Conservation (phyloP, 177 flowering plant genomes). For the Vitis hybrid region DNA sequence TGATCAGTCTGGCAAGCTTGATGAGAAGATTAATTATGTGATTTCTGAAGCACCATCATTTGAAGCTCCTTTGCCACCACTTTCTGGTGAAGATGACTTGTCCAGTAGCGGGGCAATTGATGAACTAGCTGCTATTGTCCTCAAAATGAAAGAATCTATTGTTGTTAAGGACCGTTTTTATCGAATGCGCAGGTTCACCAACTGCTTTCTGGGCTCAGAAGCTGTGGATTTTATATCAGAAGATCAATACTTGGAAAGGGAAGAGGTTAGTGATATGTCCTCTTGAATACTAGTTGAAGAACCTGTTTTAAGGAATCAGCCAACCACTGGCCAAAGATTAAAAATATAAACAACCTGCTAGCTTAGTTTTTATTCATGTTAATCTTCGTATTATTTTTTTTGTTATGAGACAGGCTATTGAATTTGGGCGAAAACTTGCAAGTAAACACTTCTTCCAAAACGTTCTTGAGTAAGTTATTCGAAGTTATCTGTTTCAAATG, state of each 20-base stretch:
- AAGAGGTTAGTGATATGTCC: slow-evolving; percentile 55
- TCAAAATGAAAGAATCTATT: slow-evolving; percentile 66
- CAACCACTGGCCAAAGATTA: too few relatives aligned
- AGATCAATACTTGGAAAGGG: slow-evolving; percentile 79
- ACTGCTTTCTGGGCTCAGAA: slow-evolving; percentile 80
- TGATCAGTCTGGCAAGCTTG: slow-evolving; percentile 69
- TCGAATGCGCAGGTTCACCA: slow-evolving; percentile 69
- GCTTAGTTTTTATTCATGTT: background rate
- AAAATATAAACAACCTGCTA: too few relatives aligned
- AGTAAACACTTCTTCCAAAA: slow-evolving; percentile 61
- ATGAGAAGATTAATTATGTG: slow-evolving; percentile 61
- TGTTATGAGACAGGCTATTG: slow-evolving; percentile 48
- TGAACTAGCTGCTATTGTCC: slow-evolving; percentile 67
- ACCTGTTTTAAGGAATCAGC: too few relatives aligned
- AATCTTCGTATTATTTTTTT: background rate
- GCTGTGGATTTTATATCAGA: slow-evolving; percentile 83
- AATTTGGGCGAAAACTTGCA: slow-evolving; percentile 79
- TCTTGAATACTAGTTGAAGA: too few relatives aligned
- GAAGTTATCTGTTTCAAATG: background rate
- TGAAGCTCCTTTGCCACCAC: slow-evolving; percentile 79
- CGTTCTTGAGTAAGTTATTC: slow-evolving; percentile 67
- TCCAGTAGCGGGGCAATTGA: slow-evolving; percentile 67
- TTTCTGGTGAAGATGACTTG: slow-evolving; percentile 85
- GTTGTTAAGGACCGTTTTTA: slow-evolving; percentile 70
- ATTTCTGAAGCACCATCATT: slow-evolving; percentile 54